Evolutionary conservation across 148 eudicot species (phyloP).

Genomic region (Talinum fruticosum): DNA sequence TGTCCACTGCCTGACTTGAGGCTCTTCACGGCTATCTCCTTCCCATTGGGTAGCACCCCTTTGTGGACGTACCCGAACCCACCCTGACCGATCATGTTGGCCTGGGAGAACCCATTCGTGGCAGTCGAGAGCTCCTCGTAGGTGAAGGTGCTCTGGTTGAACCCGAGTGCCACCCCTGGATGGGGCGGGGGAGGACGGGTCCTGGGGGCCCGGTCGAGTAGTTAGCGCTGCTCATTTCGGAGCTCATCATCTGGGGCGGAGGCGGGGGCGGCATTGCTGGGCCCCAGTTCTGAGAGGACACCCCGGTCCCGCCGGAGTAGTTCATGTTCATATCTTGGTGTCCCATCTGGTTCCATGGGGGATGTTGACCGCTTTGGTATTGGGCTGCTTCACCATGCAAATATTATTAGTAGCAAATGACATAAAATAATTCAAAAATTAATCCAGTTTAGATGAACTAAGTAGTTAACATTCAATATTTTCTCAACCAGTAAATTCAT

Average conservation of each 20-base stretch:
- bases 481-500: too few relatives aligned
- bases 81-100: conserved; percentile 63
- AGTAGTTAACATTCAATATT: too few relatives aligned
- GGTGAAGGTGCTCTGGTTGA: conserved; percentile 53
- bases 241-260: conserved; percentile 39
- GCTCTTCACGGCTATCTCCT: conserved; percentile 73
- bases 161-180: conserved; percentile 43
- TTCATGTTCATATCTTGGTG: neutral
- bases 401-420: too few relatives aligned
- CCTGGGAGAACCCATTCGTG: conserved; percentile 48
- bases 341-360: neutral
- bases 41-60: conserved; percentile 71
- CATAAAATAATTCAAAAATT: too few relatives aligned
- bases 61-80: conserved; percentile 82
- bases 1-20: conserved; percentile 73
- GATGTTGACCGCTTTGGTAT: neutral
- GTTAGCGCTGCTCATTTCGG: conserved; percentile 35
- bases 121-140: conserved; percentile 69
- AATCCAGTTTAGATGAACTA: too few relatives aligned
- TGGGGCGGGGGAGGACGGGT: conserved; percentile 54
- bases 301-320: conserved; percentile 19
- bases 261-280: conserved; percentile 46
- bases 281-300: conserved; percentile 31
- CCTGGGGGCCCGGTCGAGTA: conserved; percentile 41
- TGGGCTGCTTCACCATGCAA: too few relatives aligned